Percentiles rank a stretch among this genome's conserved stretches.
These are phyloP conservation scores for Capillidium heterosporum DNA, from an alignment of 371 early-diverging fungal genomes.

Conservation along the genomic window DNA sequence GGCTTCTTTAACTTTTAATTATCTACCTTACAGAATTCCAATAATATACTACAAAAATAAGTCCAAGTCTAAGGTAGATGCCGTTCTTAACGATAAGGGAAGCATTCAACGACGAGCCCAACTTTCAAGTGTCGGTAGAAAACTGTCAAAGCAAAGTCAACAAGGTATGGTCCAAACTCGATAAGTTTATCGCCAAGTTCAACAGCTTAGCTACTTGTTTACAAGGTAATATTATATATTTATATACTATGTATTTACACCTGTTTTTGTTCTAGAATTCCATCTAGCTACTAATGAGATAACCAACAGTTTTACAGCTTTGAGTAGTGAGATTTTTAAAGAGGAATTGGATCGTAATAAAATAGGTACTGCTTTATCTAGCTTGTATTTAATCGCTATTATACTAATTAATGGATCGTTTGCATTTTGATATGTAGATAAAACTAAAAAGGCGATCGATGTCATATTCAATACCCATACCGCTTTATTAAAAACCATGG, in stretches of 20 bases:
- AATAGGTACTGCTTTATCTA: neutral
- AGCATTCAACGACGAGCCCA: neutral
- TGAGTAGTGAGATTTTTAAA: neutral
- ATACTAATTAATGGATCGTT: neutral
- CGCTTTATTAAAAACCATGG: neutral
- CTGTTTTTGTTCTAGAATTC: neutral
- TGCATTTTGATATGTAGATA: neutral
- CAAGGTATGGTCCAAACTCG: no score
- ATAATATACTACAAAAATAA: no score
- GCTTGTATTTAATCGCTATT: neutral
- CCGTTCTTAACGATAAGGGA: neutral
- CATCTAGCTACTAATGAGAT: neutral
- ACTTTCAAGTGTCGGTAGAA: neutral
- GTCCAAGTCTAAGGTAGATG: no score
- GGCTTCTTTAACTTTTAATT: no score
- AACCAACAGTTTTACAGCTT: neutral
- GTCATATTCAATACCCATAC: conserved; percentile 1
- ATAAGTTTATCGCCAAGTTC: no score
- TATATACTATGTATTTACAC: no score
- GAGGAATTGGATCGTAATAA: neutral
- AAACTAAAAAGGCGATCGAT: neutral
- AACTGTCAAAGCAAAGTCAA: neutral
- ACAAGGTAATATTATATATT: no score
- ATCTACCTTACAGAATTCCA: no score
- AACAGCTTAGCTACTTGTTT: no score